A percentile compares a stretch with the other conserved stretches of the same genome.
These are phyloP conservation scores for Pelargonium cotyledonis DNA, from an alignment of 441 rosid species.

Conservation along the genomic window DNA sequence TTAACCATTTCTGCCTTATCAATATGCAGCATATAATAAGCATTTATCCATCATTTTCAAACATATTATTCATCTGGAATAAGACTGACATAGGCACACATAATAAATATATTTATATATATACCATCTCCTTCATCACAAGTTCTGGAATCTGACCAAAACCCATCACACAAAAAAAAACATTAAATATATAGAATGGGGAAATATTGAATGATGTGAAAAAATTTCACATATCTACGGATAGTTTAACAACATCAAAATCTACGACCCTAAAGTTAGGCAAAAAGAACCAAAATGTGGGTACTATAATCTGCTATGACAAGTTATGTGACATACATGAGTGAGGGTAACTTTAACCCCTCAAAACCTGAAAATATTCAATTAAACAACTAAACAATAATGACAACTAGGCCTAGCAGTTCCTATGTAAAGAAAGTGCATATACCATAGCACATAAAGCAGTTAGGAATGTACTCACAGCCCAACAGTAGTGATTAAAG, in stretches of 20 bases:
- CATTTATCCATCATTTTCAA: constrained; percentile 4
- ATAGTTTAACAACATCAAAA: neutral
- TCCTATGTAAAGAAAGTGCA: neutral
- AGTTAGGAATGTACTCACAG: neutral
- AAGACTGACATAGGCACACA: neutral
- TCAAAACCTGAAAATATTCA: neutral
- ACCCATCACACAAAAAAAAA: neutral
- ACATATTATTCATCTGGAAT: neutral
- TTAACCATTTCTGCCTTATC: neutral
- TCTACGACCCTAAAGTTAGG: neutral
- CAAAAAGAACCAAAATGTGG: neutral
- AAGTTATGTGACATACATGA: too few species aligned
- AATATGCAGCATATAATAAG: neutral
- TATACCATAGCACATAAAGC: neutral
- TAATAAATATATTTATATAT: neutral
- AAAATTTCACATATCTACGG: neutral
- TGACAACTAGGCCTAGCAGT: neutral
- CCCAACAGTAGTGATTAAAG: neutral
- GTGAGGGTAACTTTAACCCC: too few species aligned
- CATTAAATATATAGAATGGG: neutral
- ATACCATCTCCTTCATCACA: neutral
- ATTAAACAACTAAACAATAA: neutral
- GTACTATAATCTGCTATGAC: neutral
- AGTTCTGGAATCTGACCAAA: neutral
- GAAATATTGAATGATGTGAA: neutral